Percentiles rank a stretch among this genome's conserved stretches.
phyloP scores from a whole-genome alignment of 352 stramenopile genomes.

The Sclerospora graminicola region DNA sequence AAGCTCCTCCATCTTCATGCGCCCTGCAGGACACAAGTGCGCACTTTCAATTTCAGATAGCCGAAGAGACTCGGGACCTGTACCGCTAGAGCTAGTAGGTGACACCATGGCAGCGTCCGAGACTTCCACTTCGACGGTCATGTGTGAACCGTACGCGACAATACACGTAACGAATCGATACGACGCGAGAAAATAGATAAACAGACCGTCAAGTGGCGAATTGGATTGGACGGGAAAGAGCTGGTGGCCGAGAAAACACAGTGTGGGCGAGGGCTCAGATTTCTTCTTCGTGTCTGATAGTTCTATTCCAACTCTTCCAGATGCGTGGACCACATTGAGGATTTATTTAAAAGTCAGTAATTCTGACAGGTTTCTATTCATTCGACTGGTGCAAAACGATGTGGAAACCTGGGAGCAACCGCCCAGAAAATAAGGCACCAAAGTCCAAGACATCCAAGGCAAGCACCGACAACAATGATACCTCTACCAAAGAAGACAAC shows the following conservation, averaged over 20 bases:
- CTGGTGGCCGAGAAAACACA: conserved; percentile 3
- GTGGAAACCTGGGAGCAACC: conserved; percentile 49
- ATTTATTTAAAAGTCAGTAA: not conserved
- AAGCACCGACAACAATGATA: conserved; percentile 10
- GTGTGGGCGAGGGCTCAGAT: not conserved
- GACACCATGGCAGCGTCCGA: conserved; percentile 55
- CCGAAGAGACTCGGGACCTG: conserved; percentile 39
- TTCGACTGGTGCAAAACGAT: conserved; percentile 16
- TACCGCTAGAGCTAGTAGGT: conserved; percentile 29
- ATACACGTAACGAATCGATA: not conserved
- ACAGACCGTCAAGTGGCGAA: not conserved
- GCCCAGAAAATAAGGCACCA: conserved; percentile 1
- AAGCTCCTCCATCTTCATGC: conserved; percentile 84
- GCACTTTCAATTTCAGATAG: conserved; percentile 78
- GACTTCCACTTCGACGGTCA: conserved; percentile 42
- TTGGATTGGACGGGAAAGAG: too few species aligned
- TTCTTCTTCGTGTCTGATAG: conserved; percentile 19
- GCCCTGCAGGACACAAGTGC: conserved; percentile 61
- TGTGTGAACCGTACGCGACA: conserved; percentile 4
- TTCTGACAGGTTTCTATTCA: not conserved
- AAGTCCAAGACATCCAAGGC: conserved; percentile 6
- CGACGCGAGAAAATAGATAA: not conserved
- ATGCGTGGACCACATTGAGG: conserved; percentile 3
- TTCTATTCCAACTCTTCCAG: conserved; percentile 9
- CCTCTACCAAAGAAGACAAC: conserved; percentile 8